Conservation (phyloP, 2,329 filamentous ascomycete genomes). For the Fusarium sp. region DNA sequence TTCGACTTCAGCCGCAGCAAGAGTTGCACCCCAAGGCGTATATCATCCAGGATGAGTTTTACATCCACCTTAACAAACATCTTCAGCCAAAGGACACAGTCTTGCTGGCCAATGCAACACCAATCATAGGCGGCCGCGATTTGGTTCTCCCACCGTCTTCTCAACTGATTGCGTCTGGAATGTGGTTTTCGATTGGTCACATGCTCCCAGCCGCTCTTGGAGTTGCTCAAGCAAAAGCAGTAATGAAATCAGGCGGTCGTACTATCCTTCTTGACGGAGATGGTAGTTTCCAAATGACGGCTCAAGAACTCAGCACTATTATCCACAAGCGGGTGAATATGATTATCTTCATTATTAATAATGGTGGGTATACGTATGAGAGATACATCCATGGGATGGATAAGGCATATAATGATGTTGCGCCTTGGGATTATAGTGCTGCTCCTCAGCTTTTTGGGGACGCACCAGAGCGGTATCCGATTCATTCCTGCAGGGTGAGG, state of each 20-base stretch:
- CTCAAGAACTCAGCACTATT: constrained; percentile 15
- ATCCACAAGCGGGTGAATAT: not conserved
- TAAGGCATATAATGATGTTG: constrained; percentile 9
- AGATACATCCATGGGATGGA: constrained; percentile 20
- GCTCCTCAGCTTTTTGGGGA: not conserved
- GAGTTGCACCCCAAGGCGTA: not conserved
- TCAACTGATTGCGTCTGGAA: constrained; percentile 19
- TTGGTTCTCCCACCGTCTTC: not conserved
- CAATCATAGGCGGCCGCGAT: constrained; percentile 22
- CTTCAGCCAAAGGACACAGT: not conserved
- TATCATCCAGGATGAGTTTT: constrained; percentile 17
- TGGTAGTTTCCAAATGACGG: constrained; percentile 24
- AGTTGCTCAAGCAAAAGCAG: constrained; percentile 1
- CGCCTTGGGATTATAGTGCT: constrained; percentile 19
- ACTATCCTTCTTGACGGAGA: constrained; percentile 19
- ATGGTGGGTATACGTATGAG: constrained; percentile 6
- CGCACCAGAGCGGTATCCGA: not conserved
- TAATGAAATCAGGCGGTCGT: not conserved
- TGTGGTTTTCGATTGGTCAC: constrained; percentile 26
- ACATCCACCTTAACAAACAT: not conserved
- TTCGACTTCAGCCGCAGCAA: not conserved
- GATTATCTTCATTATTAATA: constrained; percentile 6
- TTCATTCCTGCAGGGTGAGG: not conserved
- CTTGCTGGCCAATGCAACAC: constrained; percentile 13
- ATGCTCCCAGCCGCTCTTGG: constrained; percentile 18